Conservation (phyloP, 345 rosid species). For the Brassica carinata region DNA sequence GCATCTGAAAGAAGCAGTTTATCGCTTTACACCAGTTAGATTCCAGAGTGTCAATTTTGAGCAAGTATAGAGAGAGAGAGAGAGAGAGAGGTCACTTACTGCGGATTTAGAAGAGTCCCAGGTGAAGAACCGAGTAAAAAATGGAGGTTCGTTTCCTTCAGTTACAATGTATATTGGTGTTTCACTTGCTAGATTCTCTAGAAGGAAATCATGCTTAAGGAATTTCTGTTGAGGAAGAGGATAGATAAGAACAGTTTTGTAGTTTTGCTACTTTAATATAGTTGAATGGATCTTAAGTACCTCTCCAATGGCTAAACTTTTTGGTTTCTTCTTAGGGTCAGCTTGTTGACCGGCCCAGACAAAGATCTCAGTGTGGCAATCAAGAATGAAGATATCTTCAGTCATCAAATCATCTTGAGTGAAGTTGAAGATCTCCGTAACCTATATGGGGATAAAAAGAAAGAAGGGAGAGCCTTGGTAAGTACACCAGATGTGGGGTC, state of each 20-base stretch:
- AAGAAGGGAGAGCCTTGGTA: conserved; percentile 1
- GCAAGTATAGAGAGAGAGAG: not conserved
- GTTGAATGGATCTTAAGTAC: conserved; percentile 43
- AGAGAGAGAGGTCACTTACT: conserved; percentile 51
- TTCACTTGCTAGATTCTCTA: conserved; percentile 69
- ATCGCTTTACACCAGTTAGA: not conserved
- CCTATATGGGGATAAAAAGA: conserved; percentile 51
- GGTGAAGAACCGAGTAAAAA: conserved; percentile 87
- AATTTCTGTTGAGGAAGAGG: conserved; percentile 63
- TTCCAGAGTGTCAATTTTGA: not conserved
- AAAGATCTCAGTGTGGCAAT: conserved; percentile 83
- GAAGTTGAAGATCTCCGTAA: conserved; percentile 81
- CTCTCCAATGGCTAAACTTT: conserved; percentile 81
- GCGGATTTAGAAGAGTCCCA: conserved; percentile 89
- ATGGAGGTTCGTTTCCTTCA: conserved; percentile 97
- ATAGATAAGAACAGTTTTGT: conserved; percentile 11
- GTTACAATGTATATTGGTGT: conserved; percentile 69
- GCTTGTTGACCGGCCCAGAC: conserved; percentile 95
- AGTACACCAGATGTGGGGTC: conserved; percentile 7
- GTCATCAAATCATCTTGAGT: conserved; percentile 98
- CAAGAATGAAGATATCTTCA: conserved; percentile 91
- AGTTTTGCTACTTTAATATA: not conserved
- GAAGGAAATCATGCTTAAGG: conserved; percentile 71
- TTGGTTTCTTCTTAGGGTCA: conserved; percentile 68
- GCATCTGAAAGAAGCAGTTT: conserved; percentile 62